A percentile compares a stretch with the other conserved stretches of the same genome.
Evolutionary conservation across 306 rosid species (phyloP).

Genomic region (Sechiopsis laciniata): DNA sequence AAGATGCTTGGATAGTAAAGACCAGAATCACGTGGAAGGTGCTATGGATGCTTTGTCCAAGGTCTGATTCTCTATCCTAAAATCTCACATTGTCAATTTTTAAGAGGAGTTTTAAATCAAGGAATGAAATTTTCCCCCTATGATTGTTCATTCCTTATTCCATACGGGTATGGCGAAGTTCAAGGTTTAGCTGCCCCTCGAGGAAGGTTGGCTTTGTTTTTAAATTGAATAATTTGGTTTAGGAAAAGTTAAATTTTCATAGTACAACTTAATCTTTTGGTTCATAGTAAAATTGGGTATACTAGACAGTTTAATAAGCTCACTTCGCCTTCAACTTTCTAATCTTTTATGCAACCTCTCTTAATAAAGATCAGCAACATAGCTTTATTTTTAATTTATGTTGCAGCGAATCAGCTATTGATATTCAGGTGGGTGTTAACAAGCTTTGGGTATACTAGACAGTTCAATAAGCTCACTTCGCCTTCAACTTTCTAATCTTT

Average conservation of each 20-base stretch:
- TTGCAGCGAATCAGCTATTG: neutral
- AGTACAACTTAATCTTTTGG: neutral
- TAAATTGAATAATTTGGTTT: constrained; percentile 3
- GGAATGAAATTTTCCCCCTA: neutral
- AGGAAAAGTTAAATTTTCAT: neutral
- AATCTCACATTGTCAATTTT: neutral
- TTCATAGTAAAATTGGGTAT: neutral
- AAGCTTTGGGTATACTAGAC: neutral
- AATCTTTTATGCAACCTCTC: neutral
- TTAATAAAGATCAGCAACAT: neutral
- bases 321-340: neutral
- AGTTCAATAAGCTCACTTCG: neutral
- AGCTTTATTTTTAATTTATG: neutral
- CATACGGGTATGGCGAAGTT: neutral
- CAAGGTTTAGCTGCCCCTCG: constrained; percentile 4
- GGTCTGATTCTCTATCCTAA: constrained; percentile 38
- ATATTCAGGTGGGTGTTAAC: too few species aligned
- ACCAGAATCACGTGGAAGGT: constrained; percentile 95
- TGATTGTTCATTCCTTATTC: constrained; percentile 7
- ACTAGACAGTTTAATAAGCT: neutral
- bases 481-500: neutral
- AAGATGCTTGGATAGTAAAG: constrained; percentile 79
- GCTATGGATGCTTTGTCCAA: constrained; percentile 98
- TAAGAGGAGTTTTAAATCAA: neutral
- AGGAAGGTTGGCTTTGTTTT: neutral